Evolutionary conservation across 352 stramenopile genomes (phyloP).

Genomic region (Globisporangium nunn): DNA sequence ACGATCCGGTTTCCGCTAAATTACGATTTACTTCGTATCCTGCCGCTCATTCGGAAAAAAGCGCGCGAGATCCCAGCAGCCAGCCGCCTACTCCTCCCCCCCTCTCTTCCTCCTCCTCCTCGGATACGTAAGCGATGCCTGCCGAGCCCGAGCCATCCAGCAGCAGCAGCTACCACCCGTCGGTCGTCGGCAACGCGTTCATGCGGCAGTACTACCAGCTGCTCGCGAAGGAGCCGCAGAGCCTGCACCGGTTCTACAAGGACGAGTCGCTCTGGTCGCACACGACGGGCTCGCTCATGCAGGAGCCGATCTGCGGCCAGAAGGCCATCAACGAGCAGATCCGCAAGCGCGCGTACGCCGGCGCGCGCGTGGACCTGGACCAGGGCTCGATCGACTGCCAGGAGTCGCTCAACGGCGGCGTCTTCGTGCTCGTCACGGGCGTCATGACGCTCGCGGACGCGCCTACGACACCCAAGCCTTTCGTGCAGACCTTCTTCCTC

Average conservation of each 20-base stretch:
- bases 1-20: too few species aligned
- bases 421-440: constrained; percentile 82
- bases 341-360: constrained; percentile 64
- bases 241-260: constrained; percentile 87
- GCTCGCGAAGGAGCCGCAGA: constrained; percentile 76
- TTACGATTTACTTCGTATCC: too few species aligned
- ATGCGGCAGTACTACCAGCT: constrained; percentile 89
- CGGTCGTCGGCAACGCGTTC: constrained; percentile 78
- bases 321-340: constrained; percentile 82
- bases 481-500: constrained; percentile 86
- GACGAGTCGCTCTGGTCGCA: constrained; percentile 78
- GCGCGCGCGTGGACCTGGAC: constrained; percentile 75
- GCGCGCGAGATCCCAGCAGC: not conserved
- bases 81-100: too few species aligned
- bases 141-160: constrained; percentile 4
- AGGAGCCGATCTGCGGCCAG: constrained; percentile 71
- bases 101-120: too few species aligned
- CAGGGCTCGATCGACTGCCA: constrained; percentile 84
- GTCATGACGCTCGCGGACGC: constrained; percentile 71
- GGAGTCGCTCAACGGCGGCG: constrained; percentile 52
- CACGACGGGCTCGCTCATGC: constrained; percentile 70
- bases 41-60: too few species aligned
- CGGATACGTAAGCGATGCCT: not conserved
- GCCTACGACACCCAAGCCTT: constrained; percentile 47
- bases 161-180: constrained; percentile 27